Evolutionary conservation across 495 filamentous ascomycete species (phyloP).

Genomic region (Hypoxylon fuscum): DNA sequence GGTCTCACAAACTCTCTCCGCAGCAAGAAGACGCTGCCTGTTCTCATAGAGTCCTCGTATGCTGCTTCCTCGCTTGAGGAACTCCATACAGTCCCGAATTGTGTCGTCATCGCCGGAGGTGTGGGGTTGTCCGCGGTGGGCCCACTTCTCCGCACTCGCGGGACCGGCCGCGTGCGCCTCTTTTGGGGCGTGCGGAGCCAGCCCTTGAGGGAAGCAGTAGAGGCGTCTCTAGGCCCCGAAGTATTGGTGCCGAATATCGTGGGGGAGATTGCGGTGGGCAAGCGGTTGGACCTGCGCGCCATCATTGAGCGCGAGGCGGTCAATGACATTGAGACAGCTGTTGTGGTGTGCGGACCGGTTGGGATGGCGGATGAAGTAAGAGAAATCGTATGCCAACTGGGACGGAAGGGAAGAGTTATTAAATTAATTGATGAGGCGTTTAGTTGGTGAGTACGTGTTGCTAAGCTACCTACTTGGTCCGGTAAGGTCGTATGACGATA

Average conservation of each 20-base stretch:
- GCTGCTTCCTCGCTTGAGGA: conserved; percentile 14
- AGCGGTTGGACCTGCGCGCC: conserved; percentile 19
- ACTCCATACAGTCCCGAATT: conserved; percentile 12
- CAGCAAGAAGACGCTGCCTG: conserved; percentile 2
- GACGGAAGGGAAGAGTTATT: conserved; percentile 11
- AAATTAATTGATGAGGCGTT: conserved; percentile 41
- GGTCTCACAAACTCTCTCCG: conserved; percentile 18
- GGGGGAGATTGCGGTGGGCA: conserved; percentile 29
- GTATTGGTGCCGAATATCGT: conserved; percentile 10
- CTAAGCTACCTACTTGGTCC: too few relatives aligned
- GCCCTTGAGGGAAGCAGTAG: conserved; percentile 21
- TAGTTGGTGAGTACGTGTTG: conserved; percentile 42
- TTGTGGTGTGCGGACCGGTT: conserved; percentile 40
- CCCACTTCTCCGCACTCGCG: conserved; percentile 14
- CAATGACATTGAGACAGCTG: conserved; percentile 15
- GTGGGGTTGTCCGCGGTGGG: conserved; percentile 37
- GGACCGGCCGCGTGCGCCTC: conserved; percentile 17
- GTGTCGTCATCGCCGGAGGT: conserved; percentile 41
- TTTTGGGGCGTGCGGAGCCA: conserved; percentile 39
- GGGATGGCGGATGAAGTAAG: conserved; percentile 39
- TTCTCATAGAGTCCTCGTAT: conserved; percentile 37
- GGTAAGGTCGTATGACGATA: too few relatives aligned
- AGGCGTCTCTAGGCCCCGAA: conserved; percentile 6
- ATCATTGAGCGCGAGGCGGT: conserved; percentile 32
- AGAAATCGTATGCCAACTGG: conserved; percentile 24